Percentiles rank a stretch among this genome's conserved stretches.
phyloP scores from a whole-genome alignment of 164 flowering plant genomes.

The Umbilicus rupestris region DNA sequence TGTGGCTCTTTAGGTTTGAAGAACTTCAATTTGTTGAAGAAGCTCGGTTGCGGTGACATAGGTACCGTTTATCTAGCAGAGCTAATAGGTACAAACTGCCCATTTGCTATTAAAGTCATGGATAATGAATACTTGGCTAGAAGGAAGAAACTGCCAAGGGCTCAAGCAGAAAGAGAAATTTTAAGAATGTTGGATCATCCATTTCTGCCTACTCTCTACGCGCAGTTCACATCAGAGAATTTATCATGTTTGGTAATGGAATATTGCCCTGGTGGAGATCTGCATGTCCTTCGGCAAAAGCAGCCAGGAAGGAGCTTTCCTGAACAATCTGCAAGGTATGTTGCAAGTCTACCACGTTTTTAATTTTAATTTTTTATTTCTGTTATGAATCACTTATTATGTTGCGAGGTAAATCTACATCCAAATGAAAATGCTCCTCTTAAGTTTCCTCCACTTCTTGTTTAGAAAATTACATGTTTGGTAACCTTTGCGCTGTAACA shows the following conservation, averaged over 20 bases:
- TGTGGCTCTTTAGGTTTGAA: slow-evolving; percentile 14
- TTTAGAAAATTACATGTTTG: too few relatives aligned
- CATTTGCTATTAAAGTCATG: slow-evolving; percentile 21
- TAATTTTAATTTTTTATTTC: background rate
- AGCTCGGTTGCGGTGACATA: slow-evolving; percentile 22
- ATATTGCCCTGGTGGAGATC: slow-evolving; percentile 20
- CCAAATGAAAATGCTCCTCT: background rate
- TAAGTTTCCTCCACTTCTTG: too few relatives aligned
- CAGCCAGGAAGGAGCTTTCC: slow-evolving; percentile 17
- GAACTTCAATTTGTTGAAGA: slow-evolving; percentile 18
- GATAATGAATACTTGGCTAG: slow-evolving; percentile 18
- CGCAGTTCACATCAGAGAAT: slow-evolving; percentile 19
- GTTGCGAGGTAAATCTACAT: too few relatives aligned
- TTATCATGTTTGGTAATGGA: slow-evolving; percentile 20
- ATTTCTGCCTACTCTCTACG: slow-evolving; percentile 19
- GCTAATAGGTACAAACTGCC: slow-evolving; percentile 15
- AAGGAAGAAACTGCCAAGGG: slow-evolving; percentile 20
- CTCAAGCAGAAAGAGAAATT: slow-evolving; percentile 18
- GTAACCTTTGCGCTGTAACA: too few relatives aligned
- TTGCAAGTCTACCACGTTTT: background rate
- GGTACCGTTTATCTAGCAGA: slow-evolving; percentile 23
- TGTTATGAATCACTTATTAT: background rate
- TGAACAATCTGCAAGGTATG: slow-evolving; percentile 22
- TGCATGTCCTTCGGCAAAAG: slow-evolving; percentile 23
- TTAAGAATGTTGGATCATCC: slow-evolving; percentile 21